phyloP scores from a whole-genome alignment of 306 rosid genomes.

The Prunus padus region DNA sequence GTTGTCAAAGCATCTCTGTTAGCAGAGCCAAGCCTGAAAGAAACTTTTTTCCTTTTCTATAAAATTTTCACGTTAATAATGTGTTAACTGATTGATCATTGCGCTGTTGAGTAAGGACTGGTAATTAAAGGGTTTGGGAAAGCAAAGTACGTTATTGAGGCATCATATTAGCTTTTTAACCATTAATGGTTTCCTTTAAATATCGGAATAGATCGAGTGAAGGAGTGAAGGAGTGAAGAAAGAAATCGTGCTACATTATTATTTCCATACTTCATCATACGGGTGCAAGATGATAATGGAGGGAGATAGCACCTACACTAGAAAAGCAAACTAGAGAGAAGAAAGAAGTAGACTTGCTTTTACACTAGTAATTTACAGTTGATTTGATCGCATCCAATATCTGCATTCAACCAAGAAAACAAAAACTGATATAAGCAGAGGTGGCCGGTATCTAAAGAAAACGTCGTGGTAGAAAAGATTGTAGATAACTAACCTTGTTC shows the following conservation, averaged over 20 bases:
- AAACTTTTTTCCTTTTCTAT: too few species aligned
- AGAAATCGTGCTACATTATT: background rate
- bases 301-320: background rate
- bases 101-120: background rate
- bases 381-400: slow-evolving; percentile 91
- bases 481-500: slow-evolving; percentile 59
- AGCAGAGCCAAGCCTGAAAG: too few species aligned
- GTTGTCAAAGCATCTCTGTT: too few species aligned
- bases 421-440: background rate
- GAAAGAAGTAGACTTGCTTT: background rate
- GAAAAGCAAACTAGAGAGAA: background rate
- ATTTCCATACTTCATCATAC: background rate
- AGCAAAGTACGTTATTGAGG: too few species aligned
- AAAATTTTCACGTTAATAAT: too few species aligned
- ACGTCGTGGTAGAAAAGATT: background rate
- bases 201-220: background rate
- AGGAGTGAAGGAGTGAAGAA: too few species aligned
- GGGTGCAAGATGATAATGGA: slow-evolving; percentile 3
- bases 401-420: slow-evolving; percentile 46
- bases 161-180: too few species aligned
- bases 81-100: background rate
- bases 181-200: background rate
- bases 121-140: too few species aligned
- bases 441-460: background rate
- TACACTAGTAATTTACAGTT: slow-evolving; percentile 62